Evolutionary conservation across 2,329 filamentous ascomycete species (phyloP).

Genomic region (Macrophomina tecta): DNA sequence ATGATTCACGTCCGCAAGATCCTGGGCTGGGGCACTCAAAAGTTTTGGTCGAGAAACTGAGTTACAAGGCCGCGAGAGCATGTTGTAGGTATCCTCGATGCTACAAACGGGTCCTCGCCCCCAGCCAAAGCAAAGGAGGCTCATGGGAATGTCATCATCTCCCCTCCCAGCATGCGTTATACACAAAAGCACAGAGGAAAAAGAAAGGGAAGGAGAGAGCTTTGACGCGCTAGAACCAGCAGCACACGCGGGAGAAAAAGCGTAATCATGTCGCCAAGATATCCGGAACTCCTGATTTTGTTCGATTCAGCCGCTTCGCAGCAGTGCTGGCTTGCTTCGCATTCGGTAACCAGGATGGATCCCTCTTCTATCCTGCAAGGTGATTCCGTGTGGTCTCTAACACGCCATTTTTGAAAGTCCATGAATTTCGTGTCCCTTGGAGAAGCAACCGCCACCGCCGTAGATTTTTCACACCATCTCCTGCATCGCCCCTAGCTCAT

Average conservation of each 20-base stretch:
- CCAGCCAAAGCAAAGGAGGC: slow-evolving; percentile 37
- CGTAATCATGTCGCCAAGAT: slow-evolving; percentile 49
- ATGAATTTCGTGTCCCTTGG: slow-evolving; percentile 37
- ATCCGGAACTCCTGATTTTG: slow-evolving; percentile 51
- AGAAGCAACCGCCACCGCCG: slow-evolving; percentile 39
- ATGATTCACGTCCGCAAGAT: neutral
- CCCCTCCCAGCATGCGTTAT: slow-evolving; percentile 50
- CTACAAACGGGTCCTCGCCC: slow-evolving; percentile 49
- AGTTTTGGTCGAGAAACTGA: slow-evolving; percentile 7
- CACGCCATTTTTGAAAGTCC: slow-evolving; percentile 38
- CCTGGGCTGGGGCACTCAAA: neutral
- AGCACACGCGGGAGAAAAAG: slow-evolving; percentile 45
- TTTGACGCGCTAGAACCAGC: slow-evolving; percentile 42
- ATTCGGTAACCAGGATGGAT: slow-evolving; percentile 41
- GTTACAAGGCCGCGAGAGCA: slow-evolving; percentile 47
- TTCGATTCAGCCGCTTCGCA: slow-evolving; percentile 19
- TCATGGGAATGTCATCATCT: slow-evolving; percentile 49
- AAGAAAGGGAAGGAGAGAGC: slow-evolving; percentile 24
- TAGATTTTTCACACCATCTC: slow-evolving; percentile 47
- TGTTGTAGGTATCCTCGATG: slow-evolving; percentile 55
- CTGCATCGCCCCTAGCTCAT: slow-evolving; percentile 36
- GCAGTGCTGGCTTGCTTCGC: slow-evolving; percentile 49
- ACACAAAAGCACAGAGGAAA: slow-evolving; percentile 34
- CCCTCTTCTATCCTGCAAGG: slow-evolving; percentile 52
- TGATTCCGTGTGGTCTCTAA: slow-evolving; percentile 41